phyloP scores from a whole-genome alignment of 129 eudicot species.

The Cynara cardunculus region DNA sequence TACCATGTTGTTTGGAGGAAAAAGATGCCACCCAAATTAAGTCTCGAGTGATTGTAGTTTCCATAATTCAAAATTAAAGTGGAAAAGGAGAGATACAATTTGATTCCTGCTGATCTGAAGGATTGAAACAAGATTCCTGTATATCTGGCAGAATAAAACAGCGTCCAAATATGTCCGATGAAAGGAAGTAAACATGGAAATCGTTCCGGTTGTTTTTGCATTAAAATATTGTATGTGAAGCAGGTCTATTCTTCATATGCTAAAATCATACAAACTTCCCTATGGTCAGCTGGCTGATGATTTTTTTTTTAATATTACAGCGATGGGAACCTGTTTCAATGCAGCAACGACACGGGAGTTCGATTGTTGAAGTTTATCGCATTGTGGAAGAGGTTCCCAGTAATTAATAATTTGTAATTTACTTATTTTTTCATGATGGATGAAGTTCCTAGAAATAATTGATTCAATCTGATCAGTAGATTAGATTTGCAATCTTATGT shows the following conservation, averaged over 20 bases:
- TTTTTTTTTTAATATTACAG: conserved; percentile 35
- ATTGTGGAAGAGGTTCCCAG: conserved; percentile 89
- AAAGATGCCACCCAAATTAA: not conserved
- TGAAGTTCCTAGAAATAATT: not conserved
- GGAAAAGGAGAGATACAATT: not conserved
- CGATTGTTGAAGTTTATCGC: conserved; percentile 95
- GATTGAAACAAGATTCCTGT: not conserved
- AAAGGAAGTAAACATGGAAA: not conserved
- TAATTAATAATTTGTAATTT: conserved; percentile 4
- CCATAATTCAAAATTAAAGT: not conserved
- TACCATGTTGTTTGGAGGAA: not conserved
- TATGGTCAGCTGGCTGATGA: conserved; percentile 13
- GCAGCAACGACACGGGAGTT: conserved; percentile 97
- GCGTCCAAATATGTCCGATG: not conserved
- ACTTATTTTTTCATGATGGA: not conserved
- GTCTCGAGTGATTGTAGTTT: not conserved
- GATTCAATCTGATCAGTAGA: not conserved
- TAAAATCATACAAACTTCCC: not conserved
- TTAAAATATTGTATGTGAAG: not conserved
- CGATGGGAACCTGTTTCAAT: conserved; percentile 92
- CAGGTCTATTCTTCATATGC: not conserved
- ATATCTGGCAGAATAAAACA: not conserved
- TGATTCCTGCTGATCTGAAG: not conserved
- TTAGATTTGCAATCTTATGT: not conserved
- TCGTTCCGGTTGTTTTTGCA: not conserved